phyloP scores from a whole-genome alignment of 208 protist genomes.

The Acanthamoeba triangularis region DNA sequence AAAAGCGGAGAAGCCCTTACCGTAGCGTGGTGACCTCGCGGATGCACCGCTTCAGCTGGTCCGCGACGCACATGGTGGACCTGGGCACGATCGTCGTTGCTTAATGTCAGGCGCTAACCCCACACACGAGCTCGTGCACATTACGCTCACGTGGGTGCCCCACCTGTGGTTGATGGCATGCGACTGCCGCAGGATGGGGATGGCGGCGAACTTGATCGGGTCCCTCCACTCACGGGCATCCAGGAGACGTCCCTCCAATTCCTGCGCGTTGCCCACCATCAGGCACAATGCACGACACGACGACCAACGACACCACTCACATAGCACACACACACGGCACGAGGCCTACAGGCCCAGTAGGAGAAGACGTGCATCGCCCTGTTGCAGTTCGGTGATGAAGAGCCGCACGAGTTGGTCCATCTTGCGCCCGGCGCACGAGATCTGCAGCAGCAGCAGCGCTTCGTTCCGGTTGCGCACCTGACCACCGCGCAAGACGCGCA shows the following conservation, averaged over 20 bases:
- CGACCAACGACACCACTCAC: neutral
- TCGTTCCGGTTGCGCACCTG: conserved; percentile 27
- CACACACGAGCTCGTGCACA: neutral
- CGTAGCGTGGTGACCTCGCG: neutral
- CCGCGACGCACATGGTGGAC: neutral
- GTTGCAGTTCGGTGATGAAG: neutral
- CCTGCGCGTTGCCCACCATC: neutral
- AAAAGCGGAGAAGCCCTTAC: neutral
- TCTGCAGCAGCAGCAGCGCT: neutral
- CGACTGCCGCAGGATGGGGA: neutral
- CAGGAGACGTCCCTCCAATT: neutral
- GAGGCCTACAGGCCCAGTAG: neutral
- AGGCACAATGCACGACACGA: neutral
- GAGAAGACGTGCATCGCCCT: neutral
- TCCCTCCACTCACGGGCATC: neutral
- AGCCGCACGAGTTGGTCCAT: conserved; percentile 10
- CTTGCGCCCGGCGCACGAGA: conserved; percentile 3
- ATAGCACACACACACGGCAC: no score
- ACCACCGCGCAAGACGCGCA: neutral
- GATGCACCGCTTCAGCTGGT: neutral
- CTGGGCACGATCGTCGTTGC: neutral
- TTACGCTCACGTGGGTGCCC: no score
- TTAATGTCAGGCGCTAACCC: neutral
- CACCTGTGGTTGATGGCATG: neutral
- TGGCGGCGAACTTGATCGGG: neutral